These are phyloP conservation scores for Moesziomyces globuligerus DNA, from an alignment of 1,284 basidiomycete genomes.

Conservation along the genomic window DNA sequence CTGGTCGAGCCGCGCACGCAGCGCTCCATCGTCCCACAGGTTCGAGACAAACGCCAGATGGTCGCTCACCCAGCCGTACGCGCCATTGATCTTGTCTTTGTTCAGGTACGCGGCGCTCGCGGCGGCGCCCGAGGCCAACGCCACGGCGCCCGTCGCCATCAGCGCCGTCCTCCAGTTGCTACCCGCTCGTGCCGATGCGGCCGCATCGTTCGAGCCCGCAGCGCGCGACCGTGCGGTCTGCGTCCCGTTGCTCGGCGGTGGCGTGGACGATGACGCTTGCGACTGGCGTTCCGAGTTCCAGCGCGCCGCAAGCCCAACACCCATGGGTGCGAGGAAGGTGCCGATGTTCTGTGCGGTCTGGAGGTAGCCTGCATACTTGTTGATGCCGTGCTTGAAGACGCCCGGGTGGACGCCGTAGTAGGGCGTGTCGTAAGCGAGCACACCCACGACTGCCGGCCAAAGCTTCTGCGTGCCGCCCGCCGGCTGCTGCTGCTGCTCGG, in stretches of 20 bases:
- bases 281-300: conserved; percentile 60
- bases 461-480: conserved; percentile 69
- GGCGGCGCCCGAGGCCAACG: conserved; percentile 79
- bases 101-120: conserved; percentile 74
- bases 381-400: conserved; percentile 85
- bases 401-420: conserved; percentile 76
- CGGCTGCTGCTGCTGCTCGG: conserved; percentile 11
- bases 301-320: conserved; percentile 71
- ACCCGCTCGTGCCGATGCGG: conserved; percentile 13
- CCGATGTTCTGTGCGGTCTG: conserved; percentile 74
- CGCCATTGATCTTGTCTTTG: conserved; percentile 72
- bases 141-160: conserved; percentile 73
- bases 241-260: conserved; percentile 47
- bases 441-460: conserved; percentile 84
- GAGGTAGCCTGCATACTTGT: conserved; percentile 79
- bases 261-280: not conserved
- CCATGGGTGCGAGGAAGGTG: conserved; percentile 68
- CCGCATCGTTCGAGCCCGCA: conserved; percentile 2
- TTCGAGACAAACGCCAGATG: conserved; percentile 90
- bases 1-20: conserved; percentile 71
- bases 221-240: conserved; percentile 8
- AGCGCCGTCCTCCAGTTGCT: conserved; percentile 33
- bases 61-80: conserved; percentile 76
- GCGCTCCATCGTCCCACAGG: conserved; percentile 81
- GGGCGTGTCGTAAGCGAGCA: conserved; percentile 86